Evolutionary conservation across 805 yeast species (phyloP), one percentile per base, ranked within the genome.

Genomic region (Candida xiaguanensis): DNA sequence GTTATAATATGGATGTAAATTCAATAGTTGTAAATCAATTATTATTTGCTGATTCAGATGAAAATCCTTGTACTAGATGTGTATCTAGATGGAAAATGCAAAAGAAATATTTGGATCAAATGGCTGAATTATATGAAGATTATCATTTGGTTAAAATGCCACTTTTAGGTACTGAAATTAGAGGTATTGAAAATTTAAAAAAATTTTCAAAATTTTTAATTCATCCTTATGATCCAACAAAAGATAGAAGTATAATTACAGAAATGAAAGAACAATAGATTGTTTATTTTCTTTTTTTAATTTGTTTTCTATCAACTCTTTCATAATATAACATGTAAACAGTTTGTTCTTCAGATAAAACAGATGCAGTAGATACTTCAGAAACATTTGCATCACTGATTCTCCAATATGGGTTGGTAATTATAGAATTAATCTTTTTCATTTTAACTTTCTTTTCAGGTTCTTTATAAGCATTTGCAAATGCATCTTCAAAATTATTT

Each of bases 91-190:
- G 93, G 81, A 83, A 85, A 67, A 89, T 93, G 95, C 99, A 93
- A 67, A 83, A 75, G 63, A 93, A 93, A 66, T 93, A 93, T 59
- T 72, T 90, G 54, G 95, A 85, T 58, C 98, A 93, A 70, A 91
- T 93, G 82, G 86, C 77, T 53, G 99, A 93, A 62, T 73, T 93
- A 43, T 93, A 93, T 57, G 99, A 93, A 65, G 99, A 93, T 63
- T 93, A 91, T 74, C 97, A 95, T 58, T 73, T 93, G 52, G 93
- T 93, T 24, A 89, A 88, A 67, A 85, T 93, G 81, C 99, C 99
- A 2, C 78, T 91, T 58, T 78, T 93, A 49, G 96, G 96, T 34
- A 79, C 85, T 48, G 99, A 93, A 67, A 93, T 93, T 41, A 80
- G 99, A 64, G 99, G 99, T 24, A 72, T 86, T 46, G 85, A 83